Conservation (phyloP, 139 green algal genomes). For the Tetradesmus obliquus region DNA sequence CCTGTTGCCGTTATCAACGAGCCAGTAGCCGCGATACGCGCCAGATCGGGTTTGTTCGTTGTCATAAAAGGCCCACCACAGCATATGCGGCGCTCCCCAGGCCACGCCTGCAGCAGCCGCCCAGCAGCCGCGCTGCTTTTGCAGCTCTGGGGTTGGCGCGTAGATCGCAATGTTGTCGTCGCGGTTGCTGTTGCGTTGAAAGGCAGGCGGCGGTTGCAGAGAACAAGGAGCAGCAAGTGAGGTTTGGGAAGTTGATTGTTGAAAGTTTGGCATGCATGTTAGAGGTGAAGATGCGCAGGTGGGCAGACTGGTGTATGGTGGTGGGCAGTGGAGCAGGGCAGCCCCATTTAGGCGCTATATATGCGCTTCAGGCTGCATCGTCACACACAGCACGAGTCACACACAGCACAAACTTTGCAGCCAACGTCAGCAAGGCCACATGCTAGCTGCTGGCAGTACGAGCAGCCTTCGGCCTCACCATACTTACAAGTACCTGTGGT, state of each 20-base stretch:
- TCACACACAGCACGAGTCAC: too few relatives aligned
- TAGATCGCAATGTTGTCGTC: slow-evolving; percentile 27
- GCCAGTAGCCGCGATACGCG: slow-evolving; percentile 37
- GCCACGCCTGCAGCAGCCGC: slow-evolving; percentile 22
- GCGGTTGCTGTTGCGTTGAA: neutral
- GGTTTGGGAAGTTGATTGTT: neutral
- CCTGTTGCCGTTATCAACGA: slow-evolving; percentile 37
- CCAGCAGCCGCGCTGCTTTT: slow-evolving; percentile 33
- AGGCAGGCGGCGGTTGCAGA: neutral
- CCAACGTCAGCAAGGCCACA: too few relatives aligned
- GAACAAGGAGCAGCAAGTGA: neutral
- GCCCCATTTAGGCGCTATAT: too few relatives aligned
- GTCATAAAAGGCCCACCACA: slow-evolving; percentile 44
- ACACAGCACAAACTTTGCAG: too few relatives aligned
- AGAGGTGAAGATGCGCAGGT: neutral
- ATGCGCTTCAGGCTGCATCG: too few relatives aligned
- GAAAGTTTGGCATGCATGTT: neutral
- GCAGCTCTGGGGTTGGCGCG: slow-evolving; percentile 33
- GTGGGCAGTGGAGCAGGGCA: too few relatives aligned
- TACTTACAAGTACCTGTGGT: too few relatives aligned
- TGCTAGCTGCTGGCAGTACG: too few relatives aligned
- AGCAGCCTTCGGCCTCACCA: too few relatives aligned
- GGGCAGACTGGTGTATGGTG: neutral
- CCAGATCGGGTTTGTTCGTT: slow-evolving; percentile 27
- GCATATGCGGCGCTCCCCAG: slow-evolving; percentile 37